Evolutionary conservation across 768 basidiomycete genomes (phyloP), one percentile per base, ranked within the genome.

Genomic region (Mycena venus): DNA sequence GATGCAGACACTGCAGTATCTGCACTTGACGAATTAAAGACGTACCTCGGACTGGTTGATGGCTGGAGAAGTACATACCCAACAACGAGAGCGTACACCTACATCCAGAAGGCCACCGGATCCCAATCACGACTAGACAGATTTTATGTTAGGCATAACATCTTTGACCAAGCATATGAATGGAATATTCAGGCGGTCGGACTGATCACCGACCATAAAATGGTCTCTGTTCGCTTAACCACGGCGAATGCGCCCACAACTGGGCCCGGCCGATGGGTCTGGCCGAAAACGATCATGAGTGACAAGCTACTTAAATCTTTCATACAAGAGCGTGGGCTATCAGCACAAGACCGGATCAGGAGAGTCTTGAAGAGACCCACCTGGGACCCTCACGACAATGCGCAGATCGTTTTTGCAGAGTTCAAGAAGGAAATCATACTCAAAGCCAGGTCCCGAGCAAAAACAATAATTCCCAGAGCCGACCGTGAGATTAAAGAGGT

Each of bases 191-290:
- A 65, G 19, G 7, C 59, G 0, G 53, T 77, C 0, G 78, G 10
- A 79, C 80, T 0, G 85, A 87, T 77, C 85, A 86, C 71, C 23
- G 69, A n/a, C n/a, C n/a, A n/a, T n/a, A n/a, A n/a, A 1, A 69
- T 86, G 55, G 81, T 84, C 0, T 74, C 70, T n/a, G 77, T 80
- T 0, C 32, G 76, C 29, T 19, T 84, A 2, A 34, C 75, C 11
- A 73, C 74, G 29, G 73, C 75, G 3, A 62, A 66, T 17, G 61
- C 78, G 21, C 82, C 85, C 15, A 42, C 65, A 17, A 76, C 81
- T 25, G 85, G 84, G 1, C 77, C 74, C 67, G 86, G 84, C 12
- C 70, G 83, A 31, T 86, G 84, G 83, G 44, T 74, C 3, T 78
- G 84, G 8, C 82, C 82, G 9, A 19, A 0, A 19, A 70, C 68